phyloP scores from a whole-genome alignment of 2,329 filamentous ascomycete genomes.

The Fusarium citri region DNA sequence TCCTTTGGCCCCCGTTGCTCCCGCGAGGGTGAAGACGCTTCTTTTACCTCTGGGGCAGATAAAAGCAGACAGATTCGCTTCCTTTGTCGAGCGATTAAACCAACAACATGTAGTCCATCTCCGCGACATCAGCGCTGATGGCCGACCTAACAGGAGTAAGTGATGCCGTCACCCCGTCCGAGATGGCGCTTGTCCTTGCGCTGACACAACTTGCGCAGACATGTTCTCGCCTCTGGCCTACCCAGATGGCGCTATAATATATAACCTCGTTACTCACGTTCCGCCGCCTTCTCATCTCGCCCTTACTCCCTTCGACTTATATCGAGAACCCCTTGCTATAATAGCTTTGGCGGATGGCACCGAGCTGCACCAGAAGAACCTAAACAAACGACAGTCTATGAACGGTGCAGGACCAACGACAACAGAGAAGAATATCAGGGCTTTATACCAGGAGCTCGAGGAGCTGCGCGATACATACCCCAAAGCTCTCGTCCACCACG shows the following conservation, averaged over 20 bases:
- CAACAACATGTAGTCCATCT: constrained; percentile 84
- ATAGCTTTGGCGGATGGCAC: constrained; percentile 86
- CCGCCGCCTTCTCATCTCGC: constrained; percentile 83
- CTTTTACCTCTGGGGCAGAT: constrained; percentile 89
- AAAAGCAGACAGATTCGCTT: constrained; percentile 80
- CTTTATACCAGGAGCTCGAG: constrained; percentile 75
- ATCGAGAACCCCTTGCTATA: constrained; percentile 84
- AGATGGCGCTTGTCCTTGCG: constrained; percentile 32
- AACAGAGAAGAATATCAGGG: constrained; percentile 67
- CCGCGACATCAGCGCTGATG: constrained; percentile 87
- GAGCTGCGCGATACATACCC: constrained; percentile 78
- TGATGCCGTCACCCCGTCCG: constrained; percentile 10
- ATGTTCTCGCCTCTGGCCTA: constrained; percentile 95
- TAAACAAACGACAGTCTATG: constrained; percentile 66
- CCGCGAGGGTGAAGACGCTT: constrained; percentile 88
- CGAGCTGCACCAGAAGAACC: constrained; percentile 69
- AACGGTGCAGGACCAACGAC: constrained; percentile 63
- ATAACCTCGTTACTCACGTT: constrained; percentile 84
- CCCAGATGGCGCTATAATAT: constrained; percentile 86
- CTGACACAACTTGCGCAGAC: constrained; percentile 63
- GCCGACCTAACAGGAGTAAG: constrained; percentile 85
- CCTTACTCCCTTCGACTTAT: constrained; percentile 89
- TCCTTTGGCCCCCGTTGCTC: constrained; percentile 89
- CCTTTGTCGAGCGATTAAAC: constrained; percentile 82
- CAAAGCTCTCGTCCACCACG: constrained; percentile 80